Base-by-base conservation (phyloP, 2,329 filamentous ascomycete species). In the Fusarium dlaminii region DNA sequence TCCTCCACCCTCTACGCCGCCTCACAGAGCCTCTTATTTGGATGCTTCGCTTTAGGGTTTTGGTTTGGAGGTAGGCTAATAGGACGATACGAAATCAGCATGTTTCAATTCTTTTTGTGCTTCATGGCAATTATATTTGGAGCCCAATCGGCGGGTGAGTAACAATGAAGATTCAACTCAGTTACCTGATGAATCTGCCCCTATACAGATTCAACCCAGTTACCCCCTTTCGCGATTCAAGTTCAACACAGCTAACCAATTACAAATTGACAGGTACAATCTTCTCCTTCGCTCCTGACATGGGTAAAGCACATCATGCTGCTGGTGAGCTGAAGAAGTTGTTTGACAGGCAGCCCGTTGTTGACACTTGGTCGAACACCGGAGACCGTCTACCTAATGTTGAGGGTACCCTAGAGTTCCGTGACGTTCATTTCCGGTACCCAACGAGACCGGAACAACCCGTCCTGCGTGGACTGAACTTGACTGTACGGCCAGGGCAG, bases 351-450 rank as follows among this genome's bases (percentile, higher is more conserved):
- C 88, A 92, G 75, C 96, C 96, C 0, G 83, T 85, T 6, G 96
- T 98, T 75, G 95, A 98, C 80, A 90, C 91, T 1, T 97, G 94
- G 94, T 93, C 92, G 1, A 76, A 87, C 0, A 90, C 92, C 2
- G 95, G 95, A 22, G 88, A 90, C 24, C 84, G 83, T 5, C 76
- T 97, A 12, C 83, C 89, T 3, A 79, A 86, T 5, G 87, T 96
- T 30, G 90, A 96, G 27, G 96, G 95, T 32, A 88, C 88, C 18
- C 90, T 99, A 72, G 95, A 98, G 81, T 97, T 99, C 85, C 91
- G 93, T 27, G 91, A 97, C 74, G 95, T 98, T 5, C 94, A 98
- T 81, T 98, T 98, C 88, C 90, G 94, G 46, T 99, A 98, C 79
- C 95, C 96, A 0, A 97, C 94, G 1, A 90, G 96, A 2, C 93